These are phyloP conservation scores for Themeda triandra DNA, from an alignment of 176 grass and related monocot species.

Conservation along the genomic window DNA sequence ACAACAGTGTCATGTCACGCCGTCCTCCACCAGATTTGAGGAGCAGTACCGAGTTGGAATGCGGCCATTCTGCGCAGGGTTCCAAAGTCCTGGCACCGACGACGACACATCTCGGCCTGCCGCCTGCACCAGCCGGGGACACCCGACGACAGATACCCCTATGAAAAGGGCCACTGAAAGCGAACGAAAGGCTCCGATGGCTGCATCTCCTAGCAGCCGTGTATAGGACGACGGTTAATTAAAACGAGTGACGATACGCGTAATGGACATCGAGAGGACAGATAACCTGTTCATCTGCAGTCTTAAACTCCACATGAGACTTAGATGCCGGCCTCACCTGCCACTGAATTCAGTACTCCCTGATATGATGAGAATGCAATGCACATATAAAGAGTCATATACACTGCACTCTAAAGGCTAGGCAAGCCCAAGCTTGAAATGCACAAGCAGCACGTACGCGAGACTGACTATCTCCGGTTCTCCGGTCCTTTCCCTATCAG, in stretches of 20 bases:
- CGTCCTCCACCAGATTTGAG: neutral
- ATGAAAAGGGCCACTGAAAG: neutral
- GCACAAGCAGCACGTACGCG: neutral
- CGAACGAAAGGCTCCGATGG: neutral
- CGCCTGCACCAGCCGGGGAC: slow-evolving; percentile 4
- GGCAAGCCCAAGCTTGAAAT: neutral
- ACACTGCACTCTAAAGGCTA: too few relatives aligned
- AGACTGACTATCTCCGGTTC: neutral
- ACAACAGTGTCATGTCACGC: neutral
- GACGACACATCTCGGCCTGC: neutral
- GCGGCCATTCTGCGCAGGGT: neutral
- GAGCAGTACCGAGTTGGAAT: neutral
- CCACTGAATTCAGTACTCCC: neutral
- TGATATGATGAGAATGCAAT: neutral
- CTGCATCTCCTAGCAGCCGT: slow-evolving; percentile 5
- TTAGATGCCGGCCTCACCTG: neutral
- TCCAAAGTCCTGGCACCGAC: neutral
- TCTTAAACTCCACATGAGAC: neutral
- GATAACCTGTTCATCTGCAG: neutral
- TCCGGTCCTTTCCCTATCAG: neutral
- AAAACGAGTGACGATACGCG: neutral
- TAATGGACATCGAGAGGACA: neutral
- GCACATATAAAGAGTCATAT: neutral
- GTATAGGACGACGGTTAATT: neutral
- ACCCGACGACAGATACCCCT: neutral